Base-by-base conservation (phyloP, 306 rosid genomes). In the Spatholobus suberectus region DNA sequence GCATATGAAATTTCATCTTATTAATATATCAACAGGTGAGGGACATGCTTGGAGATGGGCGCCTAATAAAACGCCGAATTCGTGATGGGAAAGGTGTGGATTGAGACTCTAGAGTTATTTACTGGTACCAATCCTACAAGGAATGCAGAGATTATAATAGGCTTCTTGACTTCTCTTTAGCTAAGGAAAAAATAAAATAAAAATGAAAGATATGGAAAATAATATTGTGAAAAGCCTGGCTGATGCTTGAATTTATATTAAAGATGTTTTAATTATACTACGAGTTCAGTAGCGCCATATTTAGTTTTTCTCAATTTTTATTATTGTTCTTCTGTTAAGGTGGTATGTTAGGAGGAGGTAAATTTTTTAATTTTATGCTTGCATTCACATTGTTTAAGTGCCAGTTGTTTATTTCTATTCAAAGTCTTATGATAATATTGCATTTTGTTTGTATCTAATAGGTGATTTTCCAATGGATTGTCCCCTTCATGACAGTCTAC, bases 391-490 rank as follows among this genome's bases (percentile, higher is more conserved):
- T 46, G 67, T 77, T 69, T 65, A 65, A 63, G 24, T 65, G 43
- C 37, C 61, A 61, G 32, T 41, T 77, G 54, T 59, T 78, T 52
- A 40, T 73, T 76, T 80, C 20, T 10, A 35, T 52, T 57, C 63
- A 32, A 58, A 77, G 62, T 35, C 61, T 38, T 82, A 40, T 79
- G 63, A 76, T 81, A 24, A 84, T 59, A 38, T 80, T 57, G 29
- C 17, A 81, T 81, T 70, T 76, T 81, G 17, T 81, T 72, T 88
- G 81, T 79, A 71, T 75, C 34, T 69, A 83, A 82, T 79, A 94
- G 99, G 99, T 78, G 99, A 96, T 5, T 96, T 96, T 85, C 99
- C 95, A 14, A 96, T 96, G 99, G 99, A 96, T 85, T 96, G 98
- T 86, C 98, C 98, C 69, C 99, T 96, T 78, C 97, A 96, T n/a